Evolutionary conservation across 2,329 filamentous ascomycete species (phyloP), one percentile per base, ranked within the genome.

Genomic region (Cercospora beticola): DNA sequence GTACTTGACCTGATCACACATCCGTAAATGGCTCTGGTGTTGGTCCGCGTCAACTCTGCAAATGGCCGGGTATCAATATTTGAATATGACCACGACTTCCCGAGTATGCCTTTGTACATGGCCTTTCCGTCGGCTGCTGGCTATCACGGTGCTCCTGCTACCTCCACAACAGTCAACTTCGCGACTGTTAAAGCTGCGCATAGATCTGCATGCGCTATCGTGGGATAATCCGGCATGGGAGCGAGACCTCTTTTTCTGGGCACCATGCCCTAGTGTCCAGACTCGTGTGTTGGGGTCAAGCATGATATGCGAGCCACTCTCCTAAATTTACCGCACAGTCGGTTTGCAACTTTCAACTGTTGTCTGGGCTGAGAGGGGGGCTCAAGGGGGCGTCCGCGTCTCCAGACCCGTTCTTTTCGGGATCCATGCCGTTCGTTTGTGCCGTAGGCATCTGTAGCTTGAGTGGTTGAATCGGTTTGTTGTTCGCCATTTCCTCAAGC

Each of bases 381-480:
- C 92, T 95, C 85, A 94, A 93, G 88, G 94, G 93, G 21, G 90
- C 90, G 33, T 88, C 81, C 40, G 79, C 88, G 89, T 89, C 66
- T 87, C 90, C 77, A 28, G 52, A 57, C 89, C 88, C 70, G 86
- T 89, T 74, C 67, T 76, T 76, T 86, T 92, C 84, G 74, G 88
- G 90, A 78, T 89, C 89, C 30, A 79, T 79, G 1, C 83, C 82
- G 21, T 83, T 82, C 46, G 79, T 79, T 8, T 80, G 82, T 31
- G 81, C 74, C 6, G 62, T 14, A 28, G 82, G 81, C 75, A 83
- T 81, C 64, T 83, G 80, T 36, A 85, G 76, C 70, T 80, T 82
- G 60, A 84, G 71, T 67, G 82, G 83, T 62, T 86, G 77, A 82
- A 87, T 68, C 81, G 90, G 80, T 89, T 75, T 74, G 59, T 66